Evolutionary conservation across 2,329 filamentous ascomycete genomes (phyloP).

Genomic region (Sporothrix pseudoabietina): DNA sequence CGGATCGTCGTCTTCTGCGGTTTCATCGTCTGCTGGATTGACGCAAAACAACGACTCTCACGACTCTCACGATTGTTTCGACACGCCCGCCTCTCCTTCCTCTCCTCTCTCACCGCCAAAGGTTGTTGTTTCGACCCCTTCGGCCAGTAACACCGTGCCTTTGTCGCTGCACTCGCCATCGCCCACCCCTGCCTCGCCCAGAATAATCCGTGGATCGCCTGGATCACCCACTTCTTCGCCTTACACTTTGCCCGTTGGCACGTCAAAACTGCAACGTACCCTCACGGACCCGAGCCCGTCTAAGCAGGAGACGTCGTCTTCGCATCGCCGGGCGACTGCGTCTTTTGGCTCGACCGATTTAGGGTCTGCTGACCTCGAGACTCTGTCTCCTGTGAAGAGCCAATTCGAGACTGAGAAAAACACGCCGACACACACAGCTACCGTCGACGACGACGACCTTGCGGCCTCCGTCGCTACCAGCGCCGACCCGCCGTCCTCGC

Average conservation of each 20-base stretch:
- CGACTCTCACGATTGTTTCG: conserved; percentile 37
- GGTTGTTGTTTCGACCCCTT: conserved; percentile 27
- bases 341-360: conserved; percentile 45
- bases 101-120: conserved; percentile 34
- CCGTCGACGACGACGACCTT: conserved; percentile 22
- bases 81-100: background rate
- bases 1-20: background rate
- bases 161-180: conserved; percentile 14
- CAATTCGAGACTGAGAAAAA: conserved; percentile 38
- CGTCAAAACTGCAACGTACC: conserved; percentile 36
- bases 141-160: conserved; percentile 33
- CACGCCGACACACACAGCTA: background rate
- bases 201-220: background rate
- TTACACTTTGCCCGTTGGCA: conserved; percentile 11
- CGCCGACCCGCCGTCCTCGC: conserved; percentile 32
- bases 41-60: conserved; percentile 36
- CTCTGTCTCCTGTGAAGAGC: conserved; percentile 41
- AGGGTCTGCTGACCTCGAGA: conserved; percentile 40
- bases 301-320: conserved; percentile 39
- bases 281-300: conserved; percentile 39
- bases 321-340: conserved; percentile 46
- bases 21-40: conserved; percentile 8
- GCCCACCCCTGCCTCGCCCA: conserved; percentile 17
- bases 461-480: conserved; percentile 20
- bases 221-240: background rate